Base-by-base conservation (phyloP, 2,329 filamentous ascomycete species). In the Aspergillus glaucus region DNA sequence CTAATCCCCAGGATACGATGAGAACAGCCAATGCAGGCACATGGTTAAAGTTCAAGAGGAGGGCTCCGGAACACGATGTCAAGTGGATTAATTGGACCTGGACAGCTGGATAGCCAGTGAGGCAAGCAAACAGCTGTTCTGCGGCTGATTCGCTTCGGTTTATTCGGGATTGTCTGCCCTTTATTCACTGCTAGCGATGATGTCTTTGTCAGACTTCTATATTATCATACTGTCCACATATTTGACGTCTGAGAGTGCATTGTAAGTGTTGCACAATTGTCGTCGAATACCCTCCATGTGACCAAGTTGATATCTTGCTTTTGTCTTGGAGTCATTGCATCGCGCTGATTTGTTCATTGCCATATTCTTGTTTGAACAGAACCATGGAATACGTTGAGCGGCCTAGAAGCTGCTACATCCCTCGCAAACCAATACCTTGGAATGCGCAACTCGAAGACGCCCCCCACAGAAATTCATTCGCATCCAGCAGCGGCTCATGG, bases 401-500 rank as follows among this genome's bases (percentile, higher is more conserved):
- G 19, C 37, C 37, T 10, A 21, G 17, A 8, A 40, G 37, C 17
- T 40, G 37, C 15, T 19, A 17, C 12, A 22, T 40, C 17, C 37
- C 37, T 40, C 37, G 37, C 37, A 40, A 40, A 22, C 37, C 37
- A 6, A 10, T 40, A 6, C 37, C 37, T 19, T 21, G 15, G 37
- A 40, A 21, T 21, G 17, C 17, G 17, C 37, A 40, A 21, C 15
- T 36, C 34, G 37, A 22, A 19, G 15, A 40, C 7, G 10, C 17
- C 8, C 19, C 8, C 10, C 17, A 40, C 17, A 19, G 37, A 15
- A 9, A 15, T 7, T 43, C 41, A n/a, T 19, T 19, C n/a, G 17
- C n/a, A 37, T 40, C 58, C 19, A 65, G 63, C 51, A 70, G 62
- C 37, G 62, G 60, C 12, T 68, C 68, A 2, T 69, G 66, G 61